These are phyloP conservation scores for Hibiscus syriacus DNA, from an alignment of 345 rosid genomes.

Conservation along the genomic window DNA sequence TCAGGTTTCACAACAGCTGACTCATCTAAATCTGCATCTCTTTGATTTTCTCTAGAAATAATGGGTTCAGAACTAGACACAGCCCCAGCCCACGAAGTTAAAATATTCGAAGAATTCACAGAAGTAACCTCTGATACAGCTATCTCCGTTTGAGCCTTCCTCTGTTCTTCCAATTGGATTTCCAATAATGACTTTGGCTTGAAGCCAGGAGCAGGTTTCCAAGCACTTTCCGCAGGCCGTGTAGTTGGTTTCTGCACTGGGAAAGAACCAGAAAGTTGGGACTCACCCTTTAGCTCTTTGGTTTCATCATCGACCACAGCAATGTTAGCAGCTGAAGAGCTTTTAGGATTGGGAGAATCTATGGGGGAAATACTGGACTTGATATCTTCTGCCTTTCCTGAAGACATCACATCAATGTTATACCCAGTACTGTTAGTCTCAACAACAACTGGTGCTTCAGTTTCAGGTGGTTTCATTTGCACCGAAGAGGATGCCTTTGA, in stretches of 20 bases:
- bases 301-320: constrained; percentile 26
- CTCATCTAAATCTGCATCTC: constrained; percentile 30
- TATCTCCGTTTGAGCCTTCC: constrained; percentile 51
- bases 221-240: constrained; percentile 51
- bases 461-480: constrained; percentile 41
- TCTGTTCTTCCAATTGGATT: constrained; percentile 91
- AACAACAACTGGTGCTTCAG: constrained; percentile 26
- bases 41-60: constrained; percentile 32
- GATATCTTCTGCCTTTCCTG: constrained; percentile 19
- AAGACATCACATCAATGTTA: constrained; percentile 17
- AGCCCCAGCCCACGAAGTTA: constrained; percentile 78
- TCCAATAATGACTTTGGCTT: constrained; percentile 88
- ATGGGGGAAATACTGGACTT: constrained; percentile 22
- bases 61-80: constrained; percentile 47
- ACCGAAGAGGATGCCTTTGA: constrained; percentile 30
- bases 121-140: constrained; percentile 46
- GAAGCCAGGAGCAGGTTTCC: constrained; percentile 98
- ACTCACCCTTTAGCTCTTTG: constrained; percentile 34
- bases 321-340: constrained; percentile 18
- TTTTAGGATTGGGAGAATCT: constrained; percentile 30
- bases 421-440: constrained; percentile 22
- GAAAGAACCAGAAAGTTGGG: constrained; percentile 11
- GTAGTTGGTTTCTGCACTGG: constrained; percentile 26
- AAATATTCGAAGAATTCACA: constrained; percentile 29
- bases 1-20: constrained; percentile 33